Conservation (phyloP, 768 basidiomycete genomes). For the Suillus subluteus region DNA sequence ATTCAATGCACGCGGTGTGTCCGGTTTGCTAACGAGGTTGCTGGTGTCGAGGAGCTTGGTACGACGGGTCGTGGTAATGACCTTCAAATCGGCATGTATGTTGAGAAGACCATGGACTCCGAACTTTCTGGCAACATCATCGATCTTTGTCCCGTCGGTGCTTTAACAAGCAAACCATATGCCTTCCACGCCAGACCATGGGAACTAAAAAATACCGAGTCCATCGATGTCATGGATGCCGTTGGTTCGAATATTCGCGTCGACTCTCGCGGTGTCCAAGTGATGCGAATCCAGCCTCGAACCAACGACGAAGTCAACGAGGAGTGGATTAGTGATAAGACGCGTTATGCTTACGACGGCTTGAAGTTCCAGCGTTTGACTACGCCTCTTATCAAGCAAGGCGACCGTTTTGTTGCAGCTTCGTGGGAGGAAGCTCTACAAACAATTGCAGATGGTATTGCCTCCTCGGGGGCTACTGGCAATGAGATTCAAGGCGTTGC, state of each 20-base stretch:
- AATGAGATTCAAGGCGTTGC: slow-evolving; percentile 96
- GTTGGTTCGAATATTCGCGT: slow-evolving; percentile 96
- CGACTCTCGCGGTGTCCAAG: slow-evolving; percentile 92
- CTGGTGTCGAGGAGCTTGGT: slow-evolving; percentile 96
- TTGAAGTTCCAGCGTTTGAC: slow-evolving; percentile 95
- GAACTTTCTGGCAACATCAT: slow-evolving; percentile 97
- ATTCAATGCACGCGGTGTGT: slow-evolving; percentile 99
- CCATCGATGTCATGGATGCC: slow-evolving; percentile 93
- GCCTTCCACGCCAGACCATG: slow-evolving; percentile 97
- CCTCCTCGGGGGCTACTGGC: slow-evolving; percentile 77
- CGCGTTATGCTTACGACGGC: slow-evolving; percentile 95
- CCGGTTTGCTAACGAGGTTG: slow-evolving; percentile 98
- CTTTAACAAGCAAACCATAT: slow-evolving; percentile 97
- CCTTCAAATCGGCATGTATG: slow-evolving; percentile 97
- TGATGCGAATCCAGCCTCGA: slow-evolving; percentile 96
- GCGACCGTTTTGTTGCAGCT: slow-evolving; percentile 89
- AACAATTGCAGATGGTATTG: slow-evolving; percentile 78
- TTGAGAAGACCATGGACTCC: slow-evolving; percentile 96
- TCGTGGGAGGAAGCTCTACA: slow-evolving; percentile 90
- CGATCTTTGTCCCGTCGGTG: slow-evolving; percentile 98
- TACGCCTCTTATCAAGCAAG: slow-evolving; percentile 85
- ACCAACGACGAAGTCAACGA: slow-evolving; percentile 99
- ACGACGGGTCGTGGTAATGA: slow-evolving; percentile 98
- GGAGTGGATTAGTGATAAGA: slow-evolving; percentile 99
- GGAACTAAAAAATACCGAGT: slow-evolving; percentile 99